Evolutionary conservation across 495 filamentous ascomycete genomes (phyloP), one percentile per base, ranked within the genome.

Genomic region (Letharia columbiana): DNA sequence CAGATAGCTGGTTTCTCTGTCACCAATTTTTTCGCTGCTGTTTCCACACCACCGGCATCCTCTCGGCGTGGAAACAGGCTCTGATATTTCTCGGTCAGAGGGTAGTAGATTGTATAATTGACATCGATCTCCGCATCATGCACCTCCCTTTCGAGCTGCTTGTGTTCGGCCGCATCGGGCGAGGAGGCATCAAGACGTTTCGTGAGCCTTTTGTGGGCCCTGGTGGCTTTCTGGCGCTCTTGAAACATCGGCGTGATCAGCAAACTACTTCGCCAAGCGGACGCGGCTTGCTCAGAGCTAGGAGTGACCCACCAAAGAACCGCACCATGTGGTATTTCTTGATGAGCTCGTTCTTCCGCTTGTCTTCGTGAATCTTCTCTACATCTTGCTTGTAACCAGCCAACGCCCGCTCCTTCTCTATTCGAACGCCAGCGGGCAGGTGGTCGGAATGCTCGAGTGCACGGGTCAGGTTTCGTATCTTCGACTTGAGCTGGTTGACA

Each of bases 251-350:
- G 9, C 4, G 12, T 23, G 44, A 17, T 68, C 4, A 52, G 60
- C 20, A 54, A 15, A 20, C 11, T 18, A 20, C 11, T 18, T 20
- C 20, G 23, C 10, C 23, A 17, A 28, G 9, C 44, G 13, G 7
- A 37, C 54, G 15, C 8, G 39, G 13, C 13, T 41, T 15, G n/a
- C 28, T 13, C 0, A 18, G 23, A 49, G 37, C 35, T 40, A 5
- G 45, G 35, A 33, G n/a, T 52, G 12, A 72, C 81, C 61, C 75
- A 90, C 92, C 83, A 82, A 89, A 90, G 74, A 98, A 98, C 60
- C 94, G 81, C 35, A 97, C 89, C 84, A 94, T 96, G 73, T 96
- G 93, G 73, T 96, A 98, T 71, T 86, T 91, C 73, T 81, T 83
- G 60, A 93, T 92, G 83, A 96, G 89, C 63, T 83, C 81, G 67